Evolutionary conservation across 805 yeast species (phyloP), one percentile per base, ranked within the genome.

Genomic region (Wickerhamiella azymoides): DNA sequence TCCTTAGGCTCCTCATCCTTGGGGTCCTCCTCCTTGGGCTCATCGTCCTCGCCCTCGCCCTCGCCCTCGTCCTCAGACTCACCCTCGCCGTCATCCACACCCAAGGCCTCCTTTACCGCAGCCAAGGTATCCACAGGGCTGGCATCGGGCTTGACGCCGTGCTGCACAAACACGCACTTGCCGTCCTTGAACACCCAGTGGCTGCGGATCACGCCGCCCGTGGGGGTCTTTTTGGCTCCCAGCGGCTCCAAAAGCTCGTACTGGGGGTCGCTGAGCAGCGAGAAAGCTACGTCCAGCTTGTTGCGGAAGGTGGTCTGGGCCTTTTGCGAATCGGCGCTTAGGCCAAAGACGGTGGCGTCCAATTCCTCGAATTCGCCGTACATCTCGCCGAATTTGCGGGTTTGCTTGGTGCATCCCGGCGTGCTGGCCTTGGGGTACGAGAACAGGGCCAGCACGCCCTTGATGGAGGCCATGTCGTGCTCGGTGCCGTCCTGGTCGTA

Each of bases 361-460:
- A 72, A 72, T 33, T 72, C 65, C 39, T 67, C 61, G 55, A 82
- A 72, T 36, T 71, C 66, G 2, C 70, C 67, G 60, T 65, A 79
- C 54, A 75, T 75, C 52, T 75, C 79, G 55, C 92, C 77, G 61
- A 81, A 92, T 0, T 96, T 96, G 60, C 82, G 74, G 2, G 88
- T 96, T 65, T 89, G 98, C 55, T 85, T 74, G 1, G 98, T 89
- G 63, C 98, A 92, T 2, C 98, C 98, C 1, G 96, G 95, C 0
- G 97, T 89, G 21, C 81, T 77, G 0, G 97, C 97, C 58, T 73
- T 80, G 45, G 97, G 97, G 59, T 88, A 89, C 16, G 94, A 56
- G 45, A 62, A 79, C 17, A 78, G 67, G 25, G 78, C 69, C 11
- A 76, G 63, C 16, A 67, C 62, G 32, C 73, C 67, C 62, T 62